phyloP scores from a whole-genome alignment of 768 basidiomycete species.

The Kwoniella sp. region DNA sequence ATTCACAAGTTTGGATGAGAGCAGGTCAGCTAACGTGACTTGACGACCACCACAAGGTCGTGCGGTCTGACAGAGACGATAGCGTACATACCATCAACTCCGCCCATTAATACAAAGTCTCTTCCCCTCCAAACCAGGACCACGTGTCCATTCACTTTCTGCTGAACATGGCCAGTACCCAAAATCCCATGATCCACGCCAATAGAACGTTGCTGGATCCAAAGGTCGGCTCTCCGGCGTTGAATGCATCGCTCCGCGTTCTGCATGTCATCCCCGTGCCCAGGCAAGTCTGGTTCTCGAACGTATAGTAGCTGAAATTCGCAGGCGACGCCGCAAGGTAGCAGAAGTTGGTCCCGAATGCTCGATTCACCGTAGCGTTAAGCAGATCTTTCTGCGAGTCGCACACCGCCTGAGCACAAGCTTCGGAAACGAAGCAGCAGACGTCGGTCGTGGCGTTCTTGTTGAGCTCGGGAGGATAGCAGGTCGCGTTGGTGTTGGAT shows the following conservation, averaged over 20 bases:
- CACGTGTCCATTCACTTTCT: constrained; percentile 1
- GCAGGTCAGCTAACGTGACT: too few relatives aligned
- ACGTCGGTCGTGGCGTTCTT: constrained; percentile 12
- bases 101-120: too few relatives aligned
- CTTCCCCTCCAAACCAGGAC: not conserved
- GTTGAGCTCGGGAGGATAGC: constrained; percentile 11
- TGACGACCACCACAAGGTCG: too few relatives aligned
- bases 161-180: constrained; percentile 3
- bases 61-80: too few relatives aligned
- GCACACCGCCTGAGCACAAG: constrained; percentile 9
- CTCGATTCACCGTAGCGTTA: constrained; percentile 5
- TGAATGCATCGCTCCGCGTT: not conserved
- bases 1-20: too few relatives aligned
- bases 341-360: constrained; percentile 8
- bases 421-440: constrained; percentile 10
- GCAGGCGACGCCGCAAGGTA: not conserved
- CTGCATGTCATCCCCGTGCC: constrained; percentile 3
- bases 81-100: too few relatives aligned
- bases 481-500: constrained; percentile 2
- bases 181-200: constrained; percentile 5
- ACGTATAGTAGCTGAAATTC: constrained; percentile 5
- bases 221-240: not conserved
- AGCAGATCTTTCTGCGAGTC: constrained; percentile 2
- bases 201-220: not conserved
- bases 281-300: constrained; percentile 3